Conservation (phyloP, 2,329 filamentous ascomycete genomes). For the Colletotrichum abscissum region DNA sequence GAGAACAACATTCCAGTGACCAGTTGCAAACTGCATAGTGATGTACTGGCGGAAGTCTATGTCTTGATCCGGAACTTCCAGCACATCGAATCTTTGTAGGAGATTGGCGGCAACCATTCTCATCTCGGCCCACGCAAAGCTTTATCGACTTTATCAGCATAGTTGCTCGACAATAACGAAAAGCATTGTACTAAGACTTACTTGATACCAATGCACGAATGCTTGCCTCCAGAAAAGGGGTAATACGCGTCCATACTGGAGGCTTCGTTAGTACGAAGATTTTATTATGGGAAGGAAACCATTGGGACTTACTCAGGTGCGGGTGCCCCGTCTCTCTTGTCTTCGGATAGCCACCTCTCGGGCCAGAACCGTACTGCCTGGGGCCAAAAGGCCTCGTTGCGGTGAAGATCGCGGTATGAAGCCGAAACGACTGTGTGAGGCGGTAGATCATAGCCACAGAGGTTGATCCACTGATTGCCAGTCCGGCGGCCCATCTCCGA, state of each 20-base stretch:
- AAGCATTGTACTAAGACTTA: not conserved
- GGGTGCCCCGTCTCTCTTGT: conserved; percentile 26
- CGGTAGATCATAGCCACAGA: conserved; percentile 30
- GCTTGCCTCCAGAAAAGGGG: conserved; percentile 38
- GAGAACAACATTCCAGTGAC: conserved; percentile 46
- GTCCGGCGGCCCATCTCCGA: conserved; percentile 35
- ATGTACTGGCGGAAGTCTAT: conserved; percentile 41
- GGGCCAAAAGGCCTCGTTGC: conserved; percentile 28
- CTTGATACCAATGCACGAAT: conserved; percentile 42
- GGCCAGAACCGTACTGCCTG: conserved; percentile 30
- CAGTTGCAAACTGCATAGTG: conserved; percentile 40
- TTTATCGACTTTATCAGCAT: not conserved
- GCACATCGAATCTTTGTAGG: conserved; percentile 39
- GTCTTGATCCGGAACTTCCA: conserved; percentile 37
- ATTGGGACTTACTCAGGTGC: conserved; percentile 17
- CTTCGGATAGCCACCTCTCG: conserved; percentile 26
- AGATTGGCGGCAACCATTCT: conserved; percentile 39
- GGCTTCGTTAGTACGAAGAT: not conserved
- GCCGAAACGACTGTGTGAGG: conserved; percentile 34
- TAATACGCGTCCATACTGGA: conserved; percentile 33
- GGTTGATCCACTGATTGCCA: conserved; percentile 28
- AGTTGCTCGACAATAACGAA: accelerated
- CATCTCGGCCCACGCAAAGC: conserved; percentile 42
- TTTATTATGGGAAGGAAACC: too few relatives aligned
- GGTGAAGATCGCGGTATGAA: conserved; percentile 32